phyloP scores from a whole-genome alignment of 108 stramenopile genomes.

The Seminavis robusta region DNA sequence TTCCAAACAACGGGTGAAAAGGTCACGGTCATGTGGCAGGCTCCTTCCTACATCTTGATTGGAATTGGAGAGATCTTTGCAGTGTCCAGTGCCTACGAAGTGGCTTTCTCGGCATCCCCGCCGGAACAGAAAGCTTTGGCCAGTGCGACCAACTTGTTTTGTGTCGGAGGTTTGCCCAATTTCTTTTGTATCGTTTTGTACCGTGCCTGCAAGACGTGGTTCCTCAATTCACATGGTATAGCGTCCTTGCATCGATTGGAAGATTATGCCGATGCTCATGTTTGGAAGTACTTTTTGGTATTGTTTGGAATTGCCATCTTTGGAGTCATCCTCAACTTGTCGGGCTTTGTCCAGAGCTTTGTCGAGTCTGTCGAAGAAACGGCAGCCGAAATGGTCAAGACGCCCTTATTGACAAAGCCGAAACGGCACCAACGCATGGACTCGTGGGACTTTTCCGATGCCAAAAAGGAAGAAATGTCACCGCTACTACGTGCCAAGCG shows the following conservation, averaged over 20 bases:
- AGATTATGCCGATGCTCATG: slow-evolving; percentile 63
- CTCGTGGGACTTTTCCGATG: slow-evolving; percentile 3
- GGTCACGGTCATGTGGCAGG: slow-evolving; percentile 77
- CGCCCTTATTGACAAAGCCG: slow-evolving; percentile 42
- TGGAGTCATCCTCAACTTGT: slow-evolving; percentile 62
- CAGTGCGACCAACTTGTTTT: slow-evolving; percentile 76
- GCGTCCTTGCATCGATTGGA: slow-evolving; percentile 53
- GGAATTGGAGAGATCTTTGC: slow-evolving; percentile 86
- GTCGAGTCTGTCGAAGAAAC: slow-evolving; percentile 60
- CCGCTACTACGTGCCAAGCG: slow-evolving; percentile 44
- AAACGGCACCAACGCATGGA: slow-evolving; percentile 13
- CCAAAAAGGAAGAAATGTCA: slow-evolving; percentile 36
- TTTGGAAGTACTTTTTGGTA: slow-evolving; percentile 72
- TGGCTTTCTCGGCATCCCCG: slow-evolving; percentile 78
- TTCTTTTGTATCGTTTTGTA: slow-evolving; percentile 69
- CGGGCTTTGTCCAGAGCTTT: slow-evolving; percentile 55
- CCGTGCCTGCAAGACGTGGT: slow-evolving; percentile 62
- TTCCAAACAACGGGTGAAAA: slow-evolving; percentile 49
- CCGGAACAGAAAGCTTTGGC: slow-evolving; percentile 72
- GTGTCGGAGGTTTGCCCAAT: slow-evolving; percentile 81
- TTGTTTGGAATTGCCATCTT: slow-evolving; percentile 52
- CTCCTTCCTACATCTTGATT: slow-evolving; percentile 72
- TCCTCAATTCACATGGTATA: slow-evolving; percentile 48
- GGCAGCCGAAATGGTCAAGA: slow-evolving; percentile 56
- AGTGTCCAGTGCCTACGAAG: slow-evolving; percentile 79